phyloP scores from a whole-genome alignment of 2,329 filamentous ascomycete species.

The Ophiostoma pallidulum region DNA sequence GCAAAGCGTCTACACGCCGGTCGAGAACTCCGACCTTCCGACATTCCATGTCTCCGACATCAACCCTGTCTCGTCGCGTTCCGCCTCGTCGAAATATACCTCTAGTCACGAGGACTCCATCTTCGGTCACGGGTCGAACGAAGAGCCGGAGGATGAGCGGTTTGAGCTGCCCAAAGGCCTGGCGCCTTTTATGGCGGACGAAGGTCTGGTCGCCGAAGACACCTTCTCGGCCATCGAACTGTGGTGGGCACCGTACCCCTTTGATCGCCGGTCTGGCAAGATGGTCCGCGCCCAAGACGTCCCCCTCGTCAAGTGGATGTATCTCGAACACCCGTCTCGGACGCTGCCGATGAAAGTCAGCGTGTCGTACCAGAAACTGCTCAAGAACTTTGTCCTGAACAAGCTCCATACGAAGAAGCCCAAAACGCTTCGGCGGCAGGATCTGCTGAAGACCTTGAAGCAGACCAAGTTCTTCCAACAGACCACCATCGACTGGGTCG shows the following conservation, averaged over 20 bases:
- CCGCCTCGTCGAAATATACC: conserved; percentile 86
- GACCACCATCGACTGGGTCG: conserved; percentile 98
- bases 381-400: conserved; percentile 94
- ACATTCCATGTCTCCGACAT: conserved; percentile 98
- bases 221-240: conserved; percentile 85
- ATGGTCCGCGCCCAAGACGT: conserved; percentile 98
- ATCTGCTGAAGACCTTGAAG: conserved; percentile 80
- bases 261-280: conserved; percentile 82
- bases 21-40: conserved; percentile 80
- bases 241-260: conserved; percentile 98
- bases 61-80: conserved; percentile 92
- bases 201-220: conserved; percentile 80
- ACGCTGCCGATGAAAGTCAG: conserved; percentile 89
- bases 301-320: conserved; percentile 95
- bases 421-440: conserved; percentile 92
- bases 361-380: conserved; percentile 94
- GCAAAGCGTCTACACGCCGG: conserved; percentile 80
- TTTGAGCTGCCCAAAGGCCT: conserved; percentile 74
- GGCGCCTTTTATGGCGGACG: conserved; percentile 82
- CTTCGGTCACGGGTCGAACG: conserved; percentile 70
- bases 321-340: conserved; percentile 86
- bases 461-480: conserved; percentile 99
- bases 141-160: conserved; percentile 65
- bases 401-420: conserved; percentile 93
- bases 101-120: conserved; percentile 88